Conservation (phyloP, 441 rosid genomes). For the Populus hybrid region DNA sequence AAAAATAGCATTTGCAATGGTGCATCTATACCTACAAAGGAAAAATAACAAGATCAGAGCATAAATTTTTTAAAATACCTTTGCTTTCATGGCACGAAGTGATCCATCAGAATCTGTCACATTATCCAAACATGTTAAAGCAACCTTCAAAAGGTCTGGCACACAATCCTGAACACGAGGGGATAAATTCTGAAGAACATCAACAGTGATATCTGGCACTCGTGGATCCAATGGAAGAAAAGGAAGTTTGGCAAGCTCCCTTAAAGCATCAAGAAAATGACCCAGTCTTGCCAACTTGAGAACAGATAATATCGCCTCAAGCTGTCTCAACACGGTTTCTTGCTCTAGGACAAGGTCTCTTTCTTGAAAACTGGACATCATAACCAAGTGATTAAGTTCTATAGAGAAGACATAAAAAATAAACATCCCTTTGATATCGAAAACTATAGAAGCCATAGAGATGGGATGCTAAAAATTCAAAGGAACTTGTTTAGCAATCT, state of each 20-base stretch:
- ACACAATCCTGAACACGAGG: slow-evolving; percentile 84
- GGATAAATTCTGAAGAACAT: slow-evolving; percentile 66
- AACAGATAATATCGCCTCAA: slow-evolving; percentile 78
- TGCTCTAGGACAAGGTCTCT: slow-evolving; percentile 81
- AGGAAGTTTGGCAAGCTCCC: slow-evolving; percentile 86
- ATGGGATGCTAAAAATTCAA: neutral
- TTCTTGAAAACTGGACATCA: slow-evolving; percentile 60
- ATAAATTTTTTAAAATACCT: slow-evolving; percentile 41
- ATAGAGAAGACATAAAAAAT: neutral
- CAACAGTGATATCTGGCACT: slow-evolving; percentile 45
- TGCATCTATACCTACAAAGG: neutral
- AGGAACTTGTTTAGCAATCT: neutral
- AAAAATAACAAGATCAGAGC: neutral
- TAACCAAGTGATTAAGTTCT: slow-evolving; percentile 8
- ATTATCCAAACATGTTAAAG: slow-evolving; percentile 78
- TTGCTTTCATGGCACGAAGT: slow-evolving; percentile 82
- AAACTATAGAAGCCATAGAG: neutral
- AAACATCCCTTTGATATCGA: neutral
- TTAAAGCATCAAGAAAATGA: slow-evolving; percentile 69
- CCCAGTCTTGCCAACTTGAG: slow-evolving; percentile 69
- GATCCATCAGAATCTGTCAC: slow-evolving; percentile 88
- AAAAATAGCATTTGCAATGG: neutral
- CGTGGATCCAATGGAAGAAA: slow-evolving; percentile 92
- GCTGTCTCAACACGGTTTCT: slow-evolving; percentile 88
- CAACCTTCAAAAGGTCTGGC: slow-evolving; percentile 78